Percentiles rank a stretch among this genome's conserved stretches.
These are phyloP conservation scores for Falciphora oryzae DNA, from an alignment of 2,329 filamentous ascomycete genomes.

Conservation along the genomic window DNA sequence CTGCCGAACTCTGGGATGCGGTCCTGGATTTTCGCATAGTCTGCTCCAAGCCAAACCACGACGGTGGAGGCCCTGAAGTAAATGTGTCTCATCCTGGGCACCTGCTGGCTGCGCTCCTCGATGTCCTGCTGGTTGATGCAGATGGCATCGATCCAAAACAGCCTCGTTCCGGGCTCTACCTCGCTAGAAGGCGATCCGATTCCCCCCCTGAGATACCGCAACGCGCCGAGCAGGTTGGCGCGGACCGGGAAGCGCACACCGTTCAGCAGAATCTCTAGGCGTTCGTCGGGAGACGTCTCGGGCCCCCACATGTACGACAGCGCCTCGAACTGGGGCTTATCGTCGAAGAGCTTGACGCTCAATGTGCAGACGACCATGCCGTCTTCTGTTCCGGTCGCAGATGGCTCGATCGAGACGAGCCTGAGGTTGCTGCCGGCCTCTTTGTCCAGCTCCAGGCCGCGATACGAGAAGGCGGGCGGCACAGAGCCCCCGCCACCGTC, in stretches of 20 bases:
- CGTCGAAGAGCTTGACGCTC: slow-evolving; percentile 13
- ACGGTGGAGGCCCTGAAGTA: slow-evolving; percentile 18
- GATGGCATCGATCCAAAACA: slow-evolving; percentile 21
- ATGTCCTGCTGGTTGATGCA: slow-evolving; percentile 21
- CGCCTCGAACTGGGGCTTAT: slow-evolving; percentile 18
- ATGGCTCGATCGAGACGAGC: no score
- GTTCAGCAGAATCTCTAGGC: slow-evolving; percentile 15
- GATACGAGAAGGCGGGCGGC: no score
- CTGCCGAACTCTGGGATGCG: background rate
- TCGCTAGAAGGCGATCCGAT: background rate
- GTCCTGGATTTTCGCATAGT: background rate
- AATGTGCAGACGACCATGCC: slow-evolving; percentile 13
- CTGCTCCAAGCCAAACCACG: slow-evolving; percentile 18
- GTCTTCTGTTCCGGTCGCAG: no score
- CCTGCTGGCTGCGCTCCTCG: slow-evolving; percentile 17
- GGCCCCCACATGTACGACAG: slow-evolving; percentile 23
- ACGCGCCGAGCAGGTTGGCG: slow-evolving; percentile 15
- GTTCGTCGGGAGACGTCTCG: slow-evolving; percentile 9
- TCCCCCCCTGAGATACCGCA: slow-evolving; percentile 14
- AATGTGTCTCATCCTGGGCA: slow-evolving; percentile 19
- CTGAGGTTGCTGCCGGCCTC: no score
- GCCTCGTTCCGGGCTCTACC: background rate
- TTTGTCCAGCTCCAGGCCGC: no score
- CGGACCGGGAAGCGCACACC: slow-evolving; percentile 13
- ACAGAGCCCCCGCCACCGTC: no score